Evolutionary conservation across 2,329 filamentous ascomycete species (phyloP).

Genomic region (Pyrenochaeta sp.): DNA sequence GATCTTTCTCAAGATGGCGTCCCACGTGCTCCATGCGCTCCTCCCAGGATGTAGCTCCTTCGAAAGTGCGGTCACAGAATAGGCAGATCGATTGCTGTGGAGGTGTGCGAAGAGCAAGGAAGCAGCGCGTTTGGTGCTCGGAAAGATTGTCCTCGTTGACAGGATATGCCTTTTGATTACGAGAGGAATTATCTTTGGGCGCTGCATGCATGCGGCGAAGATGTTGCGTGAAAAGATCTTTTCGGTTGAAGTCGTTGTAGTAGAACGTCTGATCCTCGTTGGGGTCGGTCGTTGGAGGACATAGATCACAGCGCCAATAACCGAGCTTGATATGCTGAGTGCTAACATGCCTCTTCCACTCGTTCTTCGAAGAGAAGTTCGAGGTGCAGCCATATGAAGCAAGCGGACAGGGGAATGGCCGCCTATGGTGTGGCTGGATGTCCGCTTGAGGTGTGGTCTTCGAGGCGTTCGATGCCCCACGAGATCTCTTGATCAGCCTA

Average conservation of each 20-base stretch:
- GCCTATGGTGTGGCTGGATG: slow-evolving; percentile 33
- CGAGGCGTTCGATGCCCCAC: slow-evolving; percentile 16
- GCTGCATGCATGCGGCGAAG: slow-evolving; percentile 83
- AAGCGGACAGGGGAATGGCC: slow-evolving; percentile 80
- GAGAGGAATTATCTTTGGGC: slow-evolving; percentile 42
- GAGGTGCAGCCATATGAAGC: slow-evolving; percentile 76
- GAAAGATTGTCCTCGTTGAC: slow-evolving; percentile 64
- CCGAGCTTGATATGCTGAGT: slow-evolving; percentile 80
- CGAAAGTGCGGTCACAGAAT: slow-evolving; percentile 71
- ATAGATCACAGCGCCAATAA: slow-evolving; percentile 79
- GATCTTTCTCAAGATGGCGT: slow-evolving; percentile 73
- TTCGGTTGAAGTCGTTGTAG: slow-evolving; percentile 81
- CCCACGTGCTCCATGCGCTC: slow-evolving; percentile 88
- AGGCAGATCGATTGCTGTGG: slow-evolving; percentile 71
- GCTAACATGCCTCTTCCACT: slow-evolving; percentile 90
- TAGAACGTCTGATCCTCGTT: slow-evolving; percentile 36
- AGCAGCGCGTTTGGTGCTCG: slow-evolving; percentile 66
- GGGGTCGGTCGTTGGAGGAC: slow-evolving; percentile 50
- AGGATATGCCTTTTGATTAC: slow-evolving; percentile 53
- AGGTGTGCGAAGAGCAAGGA: slow-evolving; percentile 66
- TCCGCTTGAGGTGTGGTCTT: slow-evolving; percentile 17
- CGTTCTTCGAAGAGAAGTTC: slow-evolving; percentile 83
- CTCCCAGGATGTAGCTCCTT: slow-evolving; percentile 75
- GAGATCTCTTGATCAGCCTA: slow-evolving; percentile 29
- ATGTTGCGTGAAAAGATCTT: slow-evolving; percentile 91